A percentile compares a stretch with the other conserved stretches of the same genome.
Conservation (phyloP, 257 asterid genomes). For the Cynanchum wilfordii region DNA sequence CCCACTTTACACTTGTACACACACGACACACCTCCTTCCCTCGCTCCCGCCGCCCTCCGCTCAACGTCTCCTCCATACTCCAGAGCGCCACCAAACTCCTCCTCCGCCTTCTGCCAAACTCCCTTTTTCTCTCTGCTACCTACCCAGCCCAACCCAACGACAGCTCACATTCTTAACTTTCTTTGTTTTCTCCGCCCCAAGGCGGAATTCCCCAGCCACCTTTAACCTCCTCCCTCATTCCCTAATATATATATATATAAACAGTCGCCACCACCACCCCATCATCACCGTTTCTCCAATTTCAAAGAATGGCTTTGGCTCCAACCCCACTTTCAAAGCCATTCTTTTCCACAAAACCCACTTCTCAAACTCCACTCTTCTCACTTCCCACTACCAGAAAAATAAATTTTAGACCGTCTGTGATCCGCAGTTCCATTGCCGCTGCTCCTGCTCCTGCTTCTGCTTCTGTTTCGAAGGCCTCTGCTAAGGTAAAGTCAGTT, state of each 20-base stretch:
- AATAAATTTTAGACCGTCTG: constrained; percentile 32
- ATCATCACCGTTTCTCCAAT: not conserved
- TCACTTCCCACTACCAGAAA: constrained; percentile 29
- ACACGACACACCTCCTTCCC: not conserved
- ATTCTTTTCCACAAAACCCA: constrained; percentile 53
- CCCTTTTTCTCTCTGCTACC: constrained; percentile 10
- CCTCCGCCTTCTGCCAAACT: not conserved
- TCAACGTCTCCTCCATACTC: constrained; percentile 6
- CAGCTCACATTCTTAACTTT: not conserved
- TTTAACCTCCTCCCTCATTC: constrained; percentile 9
- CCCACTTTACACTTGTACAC: constrained; percentile 5
- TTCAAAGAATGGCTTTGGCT: constrained; percentile 49
- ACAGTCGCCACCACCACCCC: not conserved
- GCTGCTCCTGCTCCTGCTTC: constrained; percentile 26
- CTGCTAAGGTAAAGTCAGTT: constrained; percentile 56
- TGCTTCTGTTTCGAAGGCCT: constrained; percentile 22
- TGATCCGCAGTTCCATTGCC: constrained; percentile 56
- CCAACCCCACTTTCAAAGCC: constrained; percentile 59
- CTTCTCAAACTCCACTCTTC: constrained; percentile 33
- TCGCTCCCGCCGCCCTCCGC: not conserved
- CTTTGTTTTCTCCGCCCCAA: constrained; percentile 42
- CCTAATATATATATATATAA: not conserved
- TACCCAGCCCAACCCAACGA: constrained; percentile 19
- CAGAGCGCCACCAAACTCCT: constrained; percentile 26
- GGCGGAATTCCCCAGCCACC: constrained; percentile 53